Evolutionary conservation across 2,329 filamentous ascomycete genomes (phyloP), one percentile per base, ranked within the genome.

Genomic region (Huntiella decipiens): DNA sequence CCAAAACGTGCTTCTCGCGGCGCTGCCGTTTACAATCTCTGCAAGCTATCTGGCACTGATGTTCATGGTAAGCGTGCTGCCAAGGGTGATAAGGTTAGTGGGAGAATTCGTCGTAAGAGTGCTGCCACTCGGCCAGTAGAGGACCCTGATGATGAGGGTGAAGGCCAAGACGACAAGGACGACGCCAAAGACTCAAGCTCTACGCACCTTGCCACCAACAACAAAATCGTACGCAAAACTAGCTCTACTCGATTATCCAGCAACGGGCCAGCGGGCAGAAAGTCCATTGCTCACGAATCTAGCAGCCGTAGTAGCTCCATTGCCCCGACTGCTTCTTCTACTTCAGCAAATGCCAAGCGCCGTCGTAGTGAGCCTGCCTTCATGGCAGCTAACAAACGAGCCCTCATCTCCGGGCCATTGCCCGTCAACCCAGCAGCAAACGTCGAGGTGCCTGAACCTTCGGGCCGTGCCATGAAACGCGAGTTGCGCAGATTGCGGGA

Each of bases 401-500:
- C 44, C 6, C 38, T 39, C 10, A 44, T 43, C 16, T 41, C 41
- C 4, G 44, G 44, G 11, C 28, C 51, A n/a, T 38, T 56, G 55
- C 74, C 66, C 56, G 60, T 66, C 52, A 70, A 68, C 43, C 64
- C 68, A 17, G 58, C 80, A 19, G 67, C 73, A 49, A 84, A 82
- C 60, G 70, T 75, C 43, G 72, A 74, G 54, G 62, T 63, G 6
- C 58, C 69, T 43, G 68, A 73, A 47, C 67, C 68, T 52, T 61
- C 60, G 12, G 54, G 67, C 17, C 54, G 61, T 19, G 66, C 65
- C 46, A 58, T 73, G 52, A 61, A 68, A 33, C 71, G 77, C 49
- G 77, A 81, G 54, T 57, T 79, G 22, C 61, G 64, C 57, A 66
- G 71, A 50, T 57, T 84, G 44, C 66, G 71, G 60, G 70, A 81